phyloP scores from a whole-genome alignment of 768 basidiomycete species.

The Hericium erinaceus region DNA sequence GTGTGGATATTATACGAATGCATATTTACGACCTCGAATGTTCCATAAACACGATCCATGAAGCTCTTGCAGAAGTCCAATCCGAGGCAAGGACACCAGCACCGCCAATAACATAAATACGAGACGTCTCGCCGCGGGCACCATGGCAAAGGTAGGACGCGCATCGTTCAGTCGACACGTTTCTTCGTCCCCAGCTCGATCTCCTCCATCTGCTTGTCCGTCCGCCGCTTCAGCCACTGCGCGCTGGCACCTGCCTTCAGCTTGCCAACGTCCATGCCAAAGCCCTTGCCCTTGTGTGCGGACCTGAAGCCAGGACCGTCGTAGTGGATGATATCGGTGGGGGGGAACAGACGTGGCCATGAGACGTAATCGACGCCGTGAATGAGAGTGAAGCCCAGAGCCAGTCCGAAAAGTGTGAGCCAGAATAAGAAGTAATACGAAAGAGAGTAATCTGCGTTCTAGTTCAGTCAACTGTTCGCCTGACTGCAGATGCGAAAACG shows the following conservation, averaged over 20 bases:
- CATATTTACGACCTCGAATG: too few relatives aligned
- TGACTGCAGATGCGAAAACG: conserved; percentile 19
- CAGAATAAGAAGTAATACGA: conserved; percentile 80
- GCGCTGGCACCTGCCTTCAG: conserved; percentile 26
- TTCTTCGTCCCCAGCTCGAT: conserved; percentile 80
- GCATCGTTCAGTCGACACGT: conserved; percentile 47
- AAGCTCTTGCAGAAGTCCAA: background rate
- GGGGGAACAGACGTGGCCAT: conserved; percentile 84
- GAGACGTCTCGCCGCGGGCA: background rate
- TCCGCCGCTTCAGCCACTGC: conserved; percentile 31
- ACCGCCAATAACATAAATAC: background rate
- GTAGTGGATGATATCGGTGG: conserved; percentile 75
- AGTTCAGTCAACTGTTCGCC: conserved; percentile 1
- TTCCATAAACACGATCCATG: background rate
- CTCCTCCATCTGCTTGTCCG: conserved; percentile 44
- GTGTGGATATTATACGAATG: too few relatives aligned
- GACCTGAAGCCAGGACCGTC: conserved; percentile 83
- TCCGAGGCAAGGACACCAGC: background rate
- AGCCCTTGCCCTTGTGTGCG: conserved; percentile 65
- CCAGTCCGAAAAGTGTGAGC: conserved; percentile 51
- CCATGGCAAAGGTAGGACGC: background rate
- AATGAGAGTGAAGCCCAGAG: conserved; percentile 65
- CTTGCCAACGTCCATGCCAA: conserved; percentile 29
- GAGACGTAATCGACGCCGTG: conserved; percentile 92
- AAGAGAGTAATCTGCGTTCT: conserved; percentile 64